These are phyloP conservation scores for Phellopilus nigrolimitatus DNA, from an alignment of 1,284 basidiomycete genomes.

Conservation along the genomic window DNA sequence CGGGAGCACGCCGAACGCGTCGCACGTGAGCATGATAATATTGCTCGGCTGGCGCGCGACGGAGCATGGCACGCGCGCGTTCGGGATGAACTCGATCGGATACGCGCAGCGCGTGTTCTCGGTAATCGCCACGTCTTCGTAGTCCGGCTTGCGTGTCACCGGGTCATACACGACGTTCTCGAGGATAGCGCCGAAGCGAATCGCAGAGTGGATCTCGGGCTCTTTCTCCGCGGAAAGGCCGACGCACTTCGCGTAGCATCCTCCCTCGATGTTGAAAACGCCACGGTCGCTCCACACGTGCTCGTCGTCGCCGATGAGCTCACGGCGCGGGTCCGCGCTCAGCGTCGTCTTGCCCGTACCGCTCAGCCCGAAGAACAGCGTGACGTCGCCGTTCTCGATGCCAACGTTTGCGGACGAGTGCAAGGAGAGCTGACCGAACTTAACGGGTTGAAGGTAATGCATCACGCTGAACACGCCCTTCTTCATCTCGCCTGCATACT, in stretches of 20 bases:
- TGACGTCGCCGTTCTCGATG: slow-evolving; percentile 84
- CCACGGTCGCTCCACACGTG: slow-evolving; percentile 98
- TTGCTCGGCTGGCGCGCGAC: slow-evolving; percentile 85
- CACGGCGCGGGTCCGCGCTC: slow-evolving; percentile 86
- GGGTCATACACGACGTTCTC: slow-evolving; percentile 99
- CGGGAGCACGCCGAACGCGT: slow-evolving; percentile 97
- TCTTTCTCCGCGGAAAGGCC: slow-evolving; percentile 96
- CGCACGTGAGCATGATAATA: slow-evolving; percentile 98
- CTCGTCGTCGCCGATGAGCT: slow-evolving; percentile 95
- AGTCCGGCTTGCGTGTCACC: slow-evolving; percentile 82
- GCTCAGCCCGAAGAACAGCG: slow-evolving; percentile 98
- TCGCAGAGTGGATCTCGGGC: slow-evolving; percentile 96
- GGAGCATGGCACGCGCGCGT: slow-evolving; percentile 89
- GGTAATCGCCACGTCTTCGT: slow-evolving; percentile 94
- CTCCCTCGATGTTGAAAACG: slow-evolving; percentile 99
- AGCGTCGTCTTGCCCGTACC: slow-evolving; percentile 99
- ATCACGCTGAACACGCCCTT: slow-evolving; percentile 99
- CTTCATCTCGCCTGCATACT: slow-evolving; percentile 99
- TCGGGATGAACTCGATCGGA: slow-evolving; percentile 95
- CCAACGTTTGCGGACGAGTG: slow-evolving; percentile 99
- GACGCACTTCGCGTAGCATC: slow-evolving; percentile 99
- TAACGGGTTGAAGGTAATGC: slow-evolving; percentile 99
- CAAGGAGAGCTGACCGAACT: slow-evolving; percentile 96
- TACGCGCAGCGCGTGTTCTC: slow-evolving; percentile 99
- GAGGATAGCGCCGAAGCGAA: slow-evolving; percentile 93